phyloP scores from a whole-genome alignment of 345 rosid species.

The Eucalyptus leucophloia region DNA sequence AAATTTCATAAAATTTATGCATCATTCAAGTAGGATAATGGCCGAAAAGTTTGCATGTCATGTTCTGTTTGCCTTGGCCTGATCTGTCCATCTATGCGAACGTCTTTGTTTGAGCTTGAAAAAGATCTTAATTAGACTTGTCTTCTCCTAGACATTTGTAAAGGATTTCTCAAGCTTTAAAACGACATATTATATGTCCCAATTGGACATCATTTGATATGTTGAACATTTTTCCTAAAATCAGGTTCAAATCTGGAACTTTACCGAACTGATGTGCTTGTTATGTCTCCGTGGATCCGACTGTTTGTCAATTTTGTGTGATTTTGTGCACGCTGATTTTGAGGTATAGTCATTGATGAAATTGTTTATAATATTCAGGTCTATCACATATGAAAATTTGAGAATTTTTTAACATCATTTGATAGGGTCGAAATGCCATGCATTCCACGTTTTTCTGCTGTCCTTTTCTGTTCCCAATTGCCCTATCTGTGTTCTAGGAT shows the following conservation, averaged over 20 bases:
- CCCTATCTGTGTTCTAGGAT: no score
- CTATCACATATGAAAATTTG: background rate
- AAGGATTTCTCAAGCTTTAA: background rate
- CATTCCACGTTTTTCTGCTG: no score
- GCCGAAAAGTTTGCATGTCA: background rate
- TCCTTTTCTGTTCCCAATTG: no score
- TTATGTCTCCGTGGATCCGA: background rate
- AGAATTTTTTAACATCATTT: background rate
- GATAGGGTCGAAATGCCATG: background rate
- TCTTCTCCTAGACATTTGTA: no score
- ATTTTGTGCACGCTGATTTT: background rate
- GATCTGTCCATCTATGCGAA: no score
- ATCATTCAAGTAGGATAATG: background rate
- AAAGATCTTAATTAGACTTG: no score
- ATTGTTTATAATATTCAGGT: background rate
- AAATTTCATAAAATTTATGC: background rate
- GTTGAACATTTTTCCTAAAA: no score
- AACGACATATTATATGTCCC: background rate
- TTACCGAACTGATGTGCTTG: no score
- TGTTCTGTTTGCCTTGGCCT: no score
- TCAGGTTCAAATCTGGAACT: no score
- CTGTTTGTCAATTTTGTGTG: background rate
- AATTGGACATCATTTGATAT: no score
- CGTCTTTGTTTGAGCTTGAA: no score
- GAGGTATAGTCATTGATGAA: background rate